These are phyloP conservation scores for Penicillium sp. DNA, from an alignment of 2,329 filamentous ascomycete species.

Conservation along the genomic window DNA sequence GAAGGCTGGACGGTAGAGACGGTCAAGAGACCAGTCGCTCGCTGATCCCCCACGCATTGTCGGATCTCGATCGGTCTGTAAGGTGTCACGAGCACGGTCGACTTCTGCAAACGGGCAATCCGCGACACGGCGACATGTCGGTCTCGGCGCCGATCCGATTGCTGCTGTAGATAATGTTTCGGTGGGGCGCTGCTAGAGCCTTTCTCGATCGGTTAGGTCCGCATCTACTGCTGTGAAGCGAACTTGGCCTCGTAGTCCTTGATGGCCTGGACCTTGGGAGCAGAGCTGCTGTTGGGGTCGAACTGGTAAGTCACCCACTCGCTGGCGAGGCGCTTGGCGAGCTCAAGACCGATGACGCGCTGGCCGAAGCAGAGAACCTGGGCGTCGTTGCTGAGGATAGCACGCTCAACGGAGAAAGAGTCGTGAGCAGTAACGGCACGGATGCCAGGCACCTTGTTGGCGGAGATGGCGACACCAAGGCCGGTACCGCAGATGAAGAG, in stretches of 20 bases:
- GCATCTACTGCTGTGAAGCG: constrained; percentile 20
- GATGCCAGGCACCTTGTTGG: constrained; percentile 85
- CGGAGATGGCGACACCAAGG: constrained; percentile 83
- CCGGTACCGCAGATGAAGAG: constrained; percentile 83
- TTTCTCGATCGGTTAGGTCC: constrained; percentile 6
- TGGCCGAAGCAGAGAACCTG: constrained; percentile 88
- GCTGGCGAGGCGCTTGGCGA: constrained; percentile 75
- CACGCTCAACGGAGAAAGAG: constrained; percentile 80
- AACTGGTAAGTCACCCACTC: constrained; percentile 88
- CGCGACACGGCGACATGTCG: constrained; percentile 8
- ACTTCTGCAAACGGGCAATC: constrained; percentile 9
- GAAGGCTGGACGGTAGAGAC: neutral
- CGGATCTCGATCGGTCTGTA: constrained; percentile 11
- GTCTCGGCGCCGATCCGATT: constrained; percentile 11
- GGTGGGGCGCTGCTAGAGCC: constrained; percentile 9
- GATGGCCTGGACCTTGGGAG: constrained; percentile 61
- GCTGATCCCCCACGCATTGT: constrained; percentile 4
- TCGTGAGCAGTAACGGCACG: constrained; percentile 90
- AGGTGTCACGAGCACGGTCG: constrained; percentile 11
- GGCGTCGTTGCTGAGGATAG: constrained; percentile 81
- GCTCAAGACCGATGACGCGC: constrained; percentile 78
- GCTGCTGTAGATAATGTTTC: constrained; percentile 3
- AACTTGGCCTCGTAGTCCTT: constrained; percentile 49
- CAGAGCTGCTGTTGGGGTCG: constrained; percentile 68
- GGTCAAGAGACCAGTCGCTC: neutral